A percentile compares a stretch with the other conserved stretches of the same genome.
phyloP scores from a whole-genome alignment of 768 basidiomycete genomes.

The Mrakia gelida region DNA sequence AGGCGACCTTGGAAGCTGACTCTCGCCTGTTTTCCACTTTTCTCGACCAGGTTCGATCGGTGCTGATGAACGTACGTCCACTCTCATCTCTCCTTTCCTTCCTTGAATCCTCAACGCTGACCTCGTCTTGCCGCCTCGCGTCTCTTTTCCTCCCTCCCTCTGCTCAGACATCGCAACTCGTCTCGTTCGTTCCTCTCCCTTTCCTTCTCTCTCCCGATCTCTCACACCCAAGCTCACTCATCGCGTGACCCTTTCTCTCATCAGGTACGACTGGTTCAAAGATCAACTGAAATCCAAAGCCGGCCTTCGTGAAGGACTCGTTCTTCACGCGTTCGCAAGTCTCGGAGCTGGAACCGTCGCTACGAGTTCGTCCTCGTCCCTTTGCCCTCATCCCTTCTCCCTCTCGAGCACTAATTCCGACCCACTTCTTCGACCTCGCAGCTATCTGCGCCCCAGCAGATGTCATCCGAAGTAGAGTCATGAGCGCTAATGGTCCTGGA shows the following conservation, averaged over 20 bases:
- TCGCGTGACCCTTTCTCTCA: background rate
- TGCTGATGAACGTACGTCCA: conserved; percentile 27
- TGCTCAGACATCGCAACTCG: conserved; percentile 61
- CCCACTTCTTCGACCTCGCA: background rate
- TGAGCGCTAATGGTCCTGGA: conserved; percentile 81
- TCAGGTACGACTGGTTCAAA: conserved; percentile 81
- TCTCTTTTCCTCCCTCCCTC: background rate
- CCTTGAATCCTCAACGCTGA: too few relatives aligned
- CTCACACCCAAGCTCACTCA: background rate
- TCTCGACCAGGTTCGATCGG: conserved; percentile 18
- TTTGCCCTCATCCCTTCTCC: background rate
- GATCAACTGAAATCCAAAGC: conserved; percentile 65
- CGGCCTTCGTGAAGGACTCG: conserved; percentile 76
- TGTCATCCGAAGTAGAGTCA: conserved; percentile 80
- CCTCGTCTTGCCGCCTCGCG: background rate
- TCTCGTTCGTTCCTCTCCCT: conserved; percentile 50
- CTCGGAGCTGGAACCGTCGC: conserved; percentile 86
- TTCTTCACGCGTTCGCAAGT: conserved; percentile 76
- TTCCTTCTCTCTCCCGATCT: background rate
- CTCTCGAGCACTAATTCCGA: background rate
- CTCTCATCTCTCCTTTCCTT: background rate
- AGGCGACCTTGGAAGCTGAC: background rate
- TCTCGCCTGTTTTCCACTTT: too few relatives aligned
- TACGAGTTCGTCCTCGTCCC: conserved; percentile 49
- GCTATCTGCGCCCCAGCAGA: conserved; percentile 82